These are phyloP conservation scores for Cryptococcus hybrid DNA, from an alignment of 1,284 basidiomycete genomes.

Conservation along the genomic window DNA sequence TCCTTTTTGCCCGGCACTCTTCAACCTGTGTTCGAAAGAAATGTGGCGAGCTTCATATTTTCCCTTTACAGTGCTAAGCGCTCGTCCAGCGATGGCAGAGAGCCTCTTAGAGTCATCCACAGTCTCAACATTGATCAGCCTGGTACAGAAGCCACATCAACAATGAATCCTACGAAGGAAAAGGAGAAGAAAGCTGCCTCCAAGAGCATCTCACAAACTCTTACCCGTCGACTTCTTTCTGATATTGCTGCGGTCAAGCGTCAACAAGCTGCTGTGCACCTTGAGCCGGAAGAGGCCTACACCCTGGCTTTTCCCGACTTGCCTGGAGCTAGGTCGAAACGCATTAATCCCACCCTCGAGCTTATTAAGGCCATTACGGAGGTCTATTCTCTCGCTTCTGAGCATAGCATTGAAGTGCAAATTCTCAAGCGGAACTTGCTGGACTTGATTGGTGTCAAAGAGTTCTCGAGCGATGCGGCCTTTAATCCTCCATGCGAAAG, in stretches of 20 bases:
- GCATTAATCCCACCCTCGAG: slow-evolving; percentile 77
- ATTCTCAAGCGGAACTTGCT: slow-evolving; percentile 85
- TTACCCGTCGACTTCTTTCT: slow-evolving; percentile 80
- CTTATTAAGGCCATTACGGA: slow-evolving; percentile 88
- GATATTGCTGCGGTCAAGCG: slow-evolving; percentile 67
- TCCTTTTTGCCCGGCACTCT: slow-evolving; percentile 78
- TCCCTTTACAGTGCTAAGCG: slow-evolving; percentile 77
- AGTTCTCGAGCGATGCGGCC: slow-evolving; percentile 78
- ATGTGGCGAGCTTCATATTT: slow-evolving; percentile 80
- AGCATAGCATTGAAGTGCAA: slow-evolving; percentile 80
- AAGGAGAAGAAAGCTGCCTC: slow-evolving; percentile 67
- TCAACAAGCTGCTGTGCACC: slow-evolving; percentile 60
- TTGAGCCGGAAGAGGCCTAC: slow-evolving; percentile 57
- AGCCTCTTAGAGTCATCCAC: slow-evolving; percentile 74
- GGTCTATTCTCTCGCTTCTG: slow-evolving; percentile 71
- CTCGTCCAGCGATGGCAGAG: slow-evolving; percentile 59
- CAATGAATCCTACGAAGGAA: slow-evolving; percentile 64
- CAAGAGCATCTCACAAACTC: slow-evolving; percentile 72
- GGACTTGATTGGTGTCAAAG: slow-evolving; percentile 81
- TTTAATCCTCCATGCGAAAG: slow-evolving; percentile 94
- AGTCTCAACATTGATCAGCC: slow-evolving; percentile 51
- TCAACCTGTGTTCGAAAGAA: slow-evolving; percentile 72
- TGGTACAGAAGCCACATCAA: slow-evolving; percentile 39
- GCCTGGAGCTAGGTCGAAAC: slow-evolving; percentile 76
- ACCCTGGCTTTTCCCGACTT: slow-evolving; percentile 78